Evolutionary conservation across 371 early-diverging fungal genomes (phyloP).

Genomic region (Conidiobolus incongruus): DNA sequence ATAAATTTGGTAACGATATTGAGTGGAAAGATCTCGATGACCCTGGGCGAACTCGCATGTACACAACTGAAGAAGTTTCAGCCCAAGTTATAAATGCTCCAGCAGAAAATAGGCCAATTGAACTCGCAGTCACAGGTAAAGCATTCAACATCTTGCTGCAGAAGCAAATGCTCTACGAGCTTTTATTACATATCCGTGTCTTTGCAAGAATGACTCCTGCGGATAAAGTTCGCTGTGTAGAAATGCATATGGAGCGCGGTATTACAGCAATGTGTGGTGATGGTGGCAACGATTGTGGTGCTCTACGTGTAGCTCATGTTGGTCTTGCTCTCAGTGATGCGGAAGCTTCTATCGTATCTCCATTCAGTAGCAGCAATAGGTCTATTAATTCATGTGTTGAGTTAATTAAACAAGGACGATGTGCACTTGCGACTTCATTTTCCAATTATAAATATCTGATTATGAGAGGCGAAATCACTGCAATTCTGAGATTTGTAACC

Average conservation of each 20-base stretch:
- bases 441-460: conserved; percentile 49
- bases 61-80: conserved; percentile 14
- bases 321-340: conserved; percentile 76
- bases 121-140: conserved; percentile 47
- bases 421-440: conserved; percentile 50
- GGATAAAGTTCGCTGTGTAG: conserved; percentile 45
- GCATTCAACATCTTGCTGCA: conserved; percentile 29
- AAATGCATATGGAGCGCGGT: conserved; percentile 45
- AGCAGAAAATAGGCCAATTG: conserved; percentile 10
- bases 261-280: conserved; percentile 86
- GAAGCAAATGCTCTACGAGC: conserved; percentile 17
- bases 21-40: conserved; percentile 28
- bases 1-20: conserved; percentile 7
- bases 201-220: conserved; percentile 61
- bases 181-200: conserved; percentile 28
- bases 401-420: conserved; percentile 45
- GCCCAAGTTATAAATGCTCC: conserved; percentile 8
- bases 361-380: conserved; percentile 48
- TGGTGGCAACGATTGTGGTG: conserved; percentile 92
- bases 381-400: conserved; percentile 46
- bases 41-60: conserved; percentile 11
- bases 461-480: conserved; percentile 52
- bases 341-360: conserved; percentile 68
- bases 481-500: conserved; percentile 31
- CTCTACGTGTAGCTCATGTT: conserved; percentile 73